A percentile compares a stretch with the other conserved stretches of the same genome.
Evolutionary conservation across 164 flowering plant species (phyloP).

Genomic region (Umbilicus rupestris): DNA sequence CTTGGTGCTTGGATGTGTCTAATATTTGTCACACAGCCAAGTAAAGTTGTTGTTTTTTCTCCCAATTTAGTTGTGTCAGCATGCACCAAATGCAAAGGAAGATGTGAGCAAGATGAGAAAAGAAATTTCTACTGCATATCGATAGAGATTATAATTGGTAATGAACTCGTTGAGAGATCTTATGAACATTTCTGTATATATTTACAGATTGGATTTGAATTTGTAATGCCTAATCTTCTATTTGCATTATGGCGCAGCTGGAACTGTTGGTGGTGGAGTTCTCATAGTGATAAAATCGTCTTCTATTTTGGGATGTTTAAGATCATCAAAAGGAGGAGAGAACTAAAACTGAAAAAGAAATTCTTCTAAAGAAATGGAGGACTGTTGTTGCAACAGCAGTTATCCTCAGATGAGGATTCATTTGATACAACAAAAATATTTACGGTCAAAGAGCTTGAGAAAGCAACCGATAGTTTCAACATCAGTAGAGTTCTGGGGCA

Average conservation of each 20-base stretch:
- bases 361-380: slow-evolving; percentile 16
- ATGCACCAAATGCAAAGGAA: neutral
- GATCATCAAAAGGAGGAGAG: no score
- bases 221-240: neutral
- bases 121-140: neutral
- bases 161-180: neutral
- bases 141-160: neutral
- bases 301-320: neutral
- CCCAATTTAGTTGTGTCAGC: neutral
- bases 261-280: slow-evolving; percentile 3
- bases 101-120: neutral
- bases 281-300: neutral
- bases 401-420: neutral
- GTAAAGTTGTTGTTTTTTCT: neutral
- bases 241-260: neutral
- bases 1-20: no score
- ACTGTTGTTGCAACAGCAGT: slow-evolving; percentile 11
- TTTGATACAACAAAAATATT: slow-evolving; percentile 8
- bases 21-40: neutral
- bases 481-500: slow-evolving; percentile 6
- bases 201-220: no score
- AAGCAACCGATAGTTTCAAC: slow-evolving; percentile 11
- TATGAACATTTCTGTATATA: neutral
- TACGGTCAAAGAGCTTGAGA: slow-evolving; percentile 9
- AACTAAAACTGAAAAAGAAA: neutral